A percentile compares a stretch with the other conserved stretches of the same genome.
Conservation (phyloP, 306 rosid genomes). For the Dicorynia guianensis region DNA sequence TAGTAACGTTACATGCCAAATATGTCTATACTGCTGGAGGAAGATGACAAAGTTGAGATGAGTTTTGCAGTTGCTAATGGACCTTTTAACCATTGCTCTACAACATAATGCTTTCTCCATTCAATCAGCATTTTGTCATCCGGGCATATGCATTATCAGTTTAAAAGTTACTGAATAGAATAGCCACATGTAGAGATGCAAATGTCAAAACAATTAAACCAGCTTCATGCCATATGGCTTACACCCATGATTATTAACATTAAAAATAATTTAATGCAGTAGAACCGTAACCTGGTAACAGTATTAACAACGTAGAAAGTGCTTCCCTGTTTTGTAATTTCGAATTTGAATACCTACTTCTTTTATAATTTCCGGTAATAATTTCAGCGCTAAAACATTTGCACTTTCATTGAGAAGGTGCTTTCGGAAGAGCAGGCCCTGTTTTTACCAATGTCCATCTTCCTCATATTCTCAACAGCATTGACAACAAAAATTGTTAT, state of each 20-base stretch:
- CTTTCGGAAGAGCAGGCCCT: too few relatives aligned
- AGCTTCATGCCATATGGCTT: background rate
- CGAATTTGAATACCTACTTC: background rate
- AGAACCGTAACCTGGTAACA: slow-evolving; percentile 10
- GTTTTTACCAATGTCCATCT: too few relatives aligned
- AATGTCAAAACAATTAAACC: background rate
- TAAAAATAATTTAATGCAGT: slow-evolving; percentile 11
- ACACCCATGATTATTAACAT: background rate
- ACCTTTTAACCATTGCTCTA: slow-evolving; percentile 13
- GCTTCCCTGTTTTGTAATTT: background rate
- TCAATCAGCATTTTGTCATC: slow-evolving; percentile 6
- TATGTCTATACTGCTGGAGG: background rate
- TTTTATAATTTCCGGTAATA: background rate
- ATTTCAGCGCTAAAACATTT: background rate
- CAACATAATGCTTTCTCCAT: background rate
- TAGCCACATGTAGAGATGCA: background rate
- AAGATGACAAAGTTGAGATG: slow-evolving; percentile 3
- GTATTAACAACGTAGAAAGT: background rate
- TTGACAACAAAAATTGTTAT: background rate
- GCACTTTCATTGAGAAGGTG: background rate
- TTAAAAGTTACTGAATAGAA: slow-evolving; percentile 4
- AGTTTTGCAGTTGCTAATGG: background rate
- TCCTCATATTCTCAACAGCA: too few relatives aligned
- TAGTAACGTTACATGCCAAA: slow-evolving; percentile 27
- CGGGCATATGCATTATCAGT: slow-evolving; percentile 11